These are phyloP conservation scores for Dryas drummondii DNA, from an alignment of 306 rosid species.

Conservation along the genomic window DNA sequence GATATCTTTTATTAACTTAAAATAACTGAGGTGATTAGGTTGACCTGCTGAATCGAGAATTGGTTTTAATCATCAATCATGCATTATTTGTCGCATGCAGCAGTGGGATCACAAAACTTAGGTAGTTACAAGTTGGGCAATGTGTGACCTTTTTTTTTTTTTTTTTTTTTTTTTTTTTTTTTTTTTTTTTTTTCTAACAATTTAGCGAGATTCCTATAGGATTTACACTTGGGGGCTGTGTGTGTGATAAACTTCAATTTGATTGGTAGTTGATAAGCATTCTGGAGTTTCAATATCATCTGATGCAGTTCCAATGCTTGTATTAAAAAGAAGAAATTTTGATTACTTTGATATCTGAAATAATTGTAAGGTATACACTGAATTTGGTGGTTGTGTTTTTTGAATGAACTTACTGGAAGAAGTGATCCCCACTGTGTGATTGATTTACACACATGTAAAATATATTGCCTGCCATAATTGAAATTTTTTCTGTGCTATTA, in stretches of 20 bases:
- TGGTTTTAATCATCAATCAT: not conserved
- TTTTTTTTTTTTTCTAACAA: too few relatives aligned
- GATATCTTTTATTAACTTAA: not conserved
- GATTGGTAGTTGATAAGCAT: not conserved
- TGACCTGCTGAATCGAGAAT: not conserved
- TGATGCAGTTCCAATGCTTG: not conserved
- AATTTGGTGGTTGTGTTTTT: not conserved
- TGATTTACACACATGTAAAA: not conserved
- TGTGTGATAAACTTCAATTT: constrained; percentile 2
- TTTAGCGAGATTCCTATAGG: not conserved
- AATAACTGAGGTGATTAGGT: not conserved
- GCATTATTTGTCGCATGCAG: not conserved
- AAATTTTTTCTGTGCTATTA: not conserved
- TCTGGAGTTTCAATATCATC: not conserved
- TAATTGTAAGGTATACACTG: not conserved
- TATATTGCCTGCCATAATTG: not conserved
- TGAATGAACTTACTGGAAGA: not conserved
- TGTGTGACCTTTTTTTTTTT: not conserved
- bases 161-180: too few relatives aligned
- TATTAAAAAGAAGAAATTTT: not conserved
- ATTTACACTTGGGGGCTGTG: not conserved
- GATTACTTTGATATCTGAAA: not conserved
- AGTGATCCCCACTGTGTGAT: not conserved
- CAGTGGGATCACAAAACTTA: not conserved
- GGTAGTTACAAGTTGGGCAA: not conserved